Conservation (phyloP, 208 protist genomes). For the Phytomonas sp. region DNA sequence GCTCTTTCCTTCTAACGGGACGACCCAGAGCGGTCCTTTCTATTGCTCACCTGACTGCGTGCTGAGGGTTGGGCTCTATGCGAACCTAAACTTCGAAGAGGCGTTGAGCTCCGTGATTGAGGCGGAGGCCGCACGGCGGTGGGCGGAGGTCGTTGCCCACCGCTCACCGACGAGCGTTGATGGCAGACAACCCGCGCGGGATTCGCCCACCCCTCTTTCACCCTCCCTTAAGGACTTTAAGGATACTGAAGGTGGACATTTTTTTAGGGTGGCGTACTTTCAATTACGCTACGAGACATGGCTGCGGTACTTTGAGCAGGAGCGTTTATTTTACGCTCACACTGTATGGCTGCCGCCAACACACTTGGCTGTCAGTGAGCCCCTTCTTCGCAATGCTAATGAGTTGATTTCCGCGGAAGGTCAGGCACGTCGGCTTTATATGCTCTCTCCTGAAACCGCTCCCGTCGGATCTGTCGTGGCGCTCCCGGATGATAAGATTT, state of each 20-base stretch:
- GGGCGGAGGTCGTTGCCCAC: background rate
- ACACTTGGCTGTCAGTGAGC: conserved; percentile 25
- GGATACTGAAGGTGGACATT: background rate
- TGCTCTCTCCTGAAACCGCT: conserved; percentile 27
- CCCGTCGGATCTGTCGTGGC: conserved; percentile 40
- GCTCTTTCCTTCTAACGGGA: conserved; percentile 11
- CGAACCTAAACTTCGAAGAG: conserved; percentile 38
- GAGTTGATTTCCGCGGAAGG: conserved; percentile 37
- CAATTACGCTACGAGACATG: conserved; percentile 57
- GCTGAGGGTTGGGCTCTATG: conserved; percentile 30
- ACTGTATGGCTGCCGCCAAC: conserved; percentile 27
- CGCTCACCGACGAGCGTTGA: background rate
- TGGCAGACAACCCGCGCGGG: no score
- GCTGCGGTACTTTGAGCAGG: conserved; percentile 51
- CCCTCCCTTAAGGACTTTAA: background rate
- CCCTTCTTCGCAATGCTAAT: conserved; percentile 18
- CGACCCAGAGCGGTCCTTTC: conserved; percentile 20
- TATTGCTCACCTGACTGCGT: conserved; percentile 48
- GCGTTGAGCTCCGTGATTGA: conserved; percentile 32
- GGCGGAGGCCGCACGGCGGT: conserved; percentile 22
- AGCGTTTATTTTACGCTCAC: conserved; percentile 33
- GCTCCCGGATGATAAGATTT: conserved; percentile 19
- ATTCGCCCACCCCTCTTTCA: background rate
- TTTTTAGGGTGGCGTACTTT: conserved; percentile 15
- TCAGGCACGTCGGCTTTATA: conserved; percentile 46